phyloP scores from a whole-genome alignment of 2,329 filamentous ascomycete genomes.

The Colletotrichum euphorbiae region DNA sequence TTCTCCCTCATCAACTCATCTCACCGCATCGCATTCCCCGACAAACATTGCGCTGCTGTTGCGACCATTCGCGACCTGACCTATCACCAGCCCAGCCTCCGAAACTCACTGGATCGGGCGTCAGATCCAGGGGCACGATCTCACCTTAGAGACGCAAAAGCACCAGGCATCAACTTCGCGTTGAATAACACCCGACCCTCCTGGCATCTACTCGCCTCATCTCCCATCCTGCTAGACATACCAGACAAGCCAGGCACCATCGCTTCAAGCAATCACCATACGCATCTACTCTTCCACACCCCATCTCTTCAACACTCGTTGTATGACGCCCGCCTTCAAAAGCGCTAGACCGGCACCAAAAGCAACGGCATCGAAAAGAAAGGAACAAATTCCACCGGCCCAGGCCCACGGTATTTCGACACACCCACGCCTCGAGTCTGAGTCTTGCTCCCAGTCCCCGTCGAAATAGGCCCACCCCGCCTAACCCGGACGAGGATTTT shows the following conservation, averaged over 20 bases:
- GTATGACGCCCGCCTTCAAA: slow-evolving; percentile 27
- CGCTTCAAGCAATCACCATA: background rate
- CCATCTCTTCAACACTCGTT: slow-evolving; percentile 27
- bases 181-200: slow-evolving; percentile 1
- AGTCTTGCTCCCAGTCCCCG: slow-evolving; percentile 31
- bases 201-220: background rate
- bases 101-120: slow-evolving; percentile 16
- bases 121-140: slow-evolving; percentile 11
- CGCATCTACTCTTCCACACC: background rate
- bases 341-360: slow-evolving; percentile 35
- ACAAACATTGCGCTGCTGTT: background rate
- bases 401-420: slow-evolving; percentile 33
- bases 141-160: background rate
- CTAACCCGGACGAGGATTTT: slow-evolving; percentile 30
- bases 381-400: slow-evolving; percentile 34
- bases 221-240: background rate
- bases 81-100: background rate
- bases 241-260: slow-evolving; percentile 1
- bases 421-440: slow-evolving; percentile 28
- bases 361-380: slow-evolving; percentile 39
- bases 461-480: slow-evolving; percentile 27
- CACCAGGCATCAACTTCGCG: slow-evolving; percentile 6
- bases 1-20: slow-evolving; percentile 6
- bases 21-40: background rate
- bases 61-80: slow-evolving; percentile 5